Percentiles rank a stretch among this genome's conserved stretches.
Evolutionary conservation across 192 early-diverging fungal genomes (phyloP).

Genomic region (Backusella psychrophila): DNA sequence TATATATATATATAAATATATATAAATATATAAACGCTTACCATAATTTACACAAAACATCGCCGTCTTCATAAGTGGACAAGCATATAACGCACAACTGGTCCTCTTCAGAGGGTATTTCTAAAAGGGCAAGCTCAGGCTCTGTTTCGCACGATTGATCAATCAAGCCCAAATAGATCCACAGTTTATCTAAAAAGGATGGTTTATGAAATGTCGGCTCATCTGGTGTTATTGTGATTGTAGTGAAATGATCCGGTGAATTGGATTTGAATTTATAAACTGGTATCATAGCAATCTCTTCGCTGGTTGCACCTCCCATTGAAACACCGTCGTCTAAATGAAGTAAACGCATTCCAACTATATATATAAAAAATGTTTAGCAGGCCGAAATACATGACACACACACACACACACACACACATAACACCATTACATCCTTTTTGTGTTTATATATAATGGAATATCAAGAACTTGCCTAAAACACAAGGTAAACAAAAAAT

Average conservation of each 20-base stretch:
- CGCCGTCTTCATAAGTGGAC: constrained; percentile 71
- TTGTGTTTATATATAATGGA: background rate
- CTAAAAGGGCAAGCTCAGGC: constrained; percentile 12
- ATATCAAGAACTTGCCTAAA: constrained; percentile 33
- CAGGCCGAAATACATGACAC: background rate
- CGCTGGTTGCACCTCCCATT: constrained; percentile 65
- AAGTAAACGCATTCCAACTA: constrained; percentile 56
- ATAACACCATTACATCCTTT: background rate
- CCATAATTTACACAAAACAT: constrained; percentile 63
- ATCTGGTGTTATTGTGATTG: background rate
- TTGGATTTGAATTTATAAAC: constrained; percentile 51
- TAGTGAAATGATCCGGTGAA: background rate
- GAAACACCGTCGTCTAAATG: constrained; percentile 49
- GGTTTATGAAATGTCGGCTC: background rate
- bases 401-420: background rate
- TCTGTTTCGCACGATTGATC: background rate
- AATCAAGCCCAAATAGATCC: constrained; percentile 12
- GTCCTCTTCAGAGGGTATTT: constrained; percentile 30
- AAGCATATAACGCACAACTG: constrained; percentile 78
- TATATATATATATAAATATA: background rate
- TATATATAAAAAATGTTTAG: constrained; percentile 4
- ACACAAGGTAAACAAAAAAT: constrained; percentile 66
- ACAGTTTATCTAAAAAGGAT: constrained; percentile 14
- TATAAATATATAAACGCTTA: constrained; percentile 22
- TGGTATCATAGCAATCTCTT: constrained; percentile 68